Base-by-base conservation (phyloP, 768 basidiomycete genomes). In the Tulasnella sp. region DNA sequence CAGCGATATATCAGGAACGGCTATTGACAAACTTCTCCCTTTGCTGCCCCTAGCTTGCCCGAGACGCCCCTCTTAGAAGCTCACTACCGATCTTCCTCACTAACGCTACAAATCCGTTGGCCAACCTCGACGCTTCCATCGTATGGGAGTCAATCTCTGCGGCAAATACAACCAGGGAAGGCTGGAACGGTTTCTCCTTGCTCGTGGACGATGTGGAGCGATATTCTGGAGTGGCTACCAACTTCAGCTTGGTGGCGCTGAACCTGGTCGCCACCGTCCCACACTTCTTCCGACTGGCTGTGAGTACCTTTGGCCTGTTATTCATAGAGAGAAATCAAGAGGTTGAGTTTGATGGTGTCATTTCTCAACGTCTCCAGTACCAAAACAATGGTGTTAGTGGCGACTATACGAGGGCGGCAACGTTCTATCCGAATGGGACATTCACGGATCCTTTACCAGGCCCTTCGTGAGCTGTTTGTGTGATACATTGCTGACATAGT, bases 151-250 rank as follows among this genome's bases (percentile, higher is more conserved):
- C 67, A 1, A 70, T 82, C 5, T 29, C 31, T 15, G 43, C 52
- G 15, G 74, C 79, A 7, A 65, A 67, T 4, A 58, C 49, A 25
- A 42, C 71, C 19, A 53, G 42, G n/a, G 66, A 70, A 30, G 76
- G 73, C 2, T 91, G 85, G 85, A 81, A 84, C 65, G 87, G 87
- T 4, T 90, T 88, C 66, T 73, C 80, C 0, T 76, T 92, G 24
- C 74, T 92, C 12, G 78, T 90, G n/a, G 87, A 92, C 66, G 91
- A 92, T 64, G 89, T 93, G 0, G 81, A 89, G 68, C 75, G 84
- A 63, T 90, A 85, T 66, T 68, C 75, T n/a, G 87, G 90, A 9
- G 69, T 73, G 12, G 81, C 80, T 3, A 72, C 87, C 49, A 87
- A 87, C 65, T 89, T 78, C 67, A 81, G 83, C 17, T 73, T 91